phyloP scores from a whole-genome alignment of 2,329 filamentous ascomycete genomes.

The Niveomyces coronatus region DNA sequence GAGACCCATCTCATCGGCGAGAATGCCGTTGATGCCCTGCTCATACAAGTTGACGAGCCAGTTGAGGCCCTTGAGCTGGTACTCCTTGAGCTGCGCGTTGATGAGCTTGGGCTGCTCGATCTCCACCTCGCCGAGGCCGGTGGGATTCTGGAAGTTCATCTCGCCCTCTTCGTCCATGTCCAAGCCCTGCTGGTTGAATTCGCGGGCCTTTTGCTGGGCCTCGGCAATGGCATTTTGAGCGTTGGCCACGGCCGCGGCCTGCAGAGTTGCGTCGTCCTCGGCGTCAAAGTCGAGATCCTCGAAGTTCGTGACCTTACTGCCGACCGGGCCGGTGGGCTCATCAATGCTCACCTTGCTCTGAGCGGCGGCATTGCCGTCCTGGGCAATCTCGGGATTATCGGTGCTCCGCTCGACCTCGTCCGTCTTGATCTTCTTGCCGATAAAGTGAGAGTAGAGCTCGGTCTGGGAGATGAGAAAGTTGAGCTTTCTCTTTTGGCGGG shows the following conservation, averaged over 20 bases:
- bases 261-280: slow-evolving; percentile 75
- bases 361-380: slow-evolving; percentile 32
- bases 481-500: slow-evolving; percentile 94
- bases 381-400: slow-evolving; percentile 63
- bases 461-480: slow-evolving; percentile 99
- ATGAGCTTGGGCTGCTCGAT: slow-evolving; percentile 91
- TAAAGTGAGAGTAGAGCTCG: slow-evolving; percentile 97
- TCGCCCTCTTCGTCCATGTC: slow-evolving; percentile 85
- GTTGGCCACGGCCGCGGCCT: slow-evolving; percentile 82
- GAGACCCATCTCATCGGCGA: slow-evolving; percentile 98
- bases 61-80: slow-evolving; percentile 97
- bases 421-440: slow-evolving; percentile 98
- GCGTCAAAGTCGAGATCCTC: slow-evolving; percentile 93
- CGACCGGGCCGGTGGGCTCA: slow-evolving; percentile 43
- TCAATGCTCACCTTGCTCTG: slow-evolving; percentile 38
- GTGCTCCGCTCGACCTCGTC: slow-evolving; percentile 87
- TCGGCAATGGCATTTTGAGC: slow-evolving; percentile 93
- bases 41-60: slow-evolving; percentile 99
- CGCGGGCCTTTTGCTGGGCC: slow-evolving; percentile 83
- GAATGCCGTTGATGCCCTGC: slow-evolving; percentile 97
- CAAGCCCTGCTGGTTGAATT: slow-evolving; percentile 70
- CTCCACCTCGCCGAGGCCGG: slow-evolving; percentile 85
- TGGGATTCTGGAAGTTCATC: slow-evolving; percentile 99
- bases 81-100: slow-evolving; percentile 91
- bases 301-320: slow-evolving; percentile 77